phyloP scores from a whole-genome alignment of 192 early-diverging fungal genomes.

The Glomus cerebriforme region DNA sequence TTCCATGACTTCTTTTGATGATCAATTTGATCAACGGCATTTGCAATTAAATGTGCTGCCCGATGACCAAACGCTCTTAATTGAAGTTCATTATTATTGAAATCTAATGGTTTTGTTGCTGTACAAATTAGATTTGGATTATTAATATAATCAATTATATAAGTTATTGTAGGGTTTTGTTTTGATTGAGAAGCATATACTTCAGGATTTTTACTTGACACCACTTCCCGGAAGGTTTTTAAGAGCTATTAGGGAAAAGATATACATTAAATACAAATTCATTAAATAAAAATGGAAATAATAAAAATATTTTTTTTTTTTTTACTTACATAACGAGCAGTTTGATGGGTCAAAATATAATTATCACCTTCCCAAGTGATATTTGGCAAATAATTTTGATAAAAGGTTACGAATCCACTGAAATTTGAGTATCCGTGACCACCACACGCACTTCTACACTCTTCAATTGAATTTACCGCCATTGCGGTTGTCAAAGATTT shows the following conservation, averaged over 20 bases:
- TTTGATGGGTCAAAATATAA: conserved; percentile 85
- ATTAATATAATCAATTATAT: conserved; percentile 43
- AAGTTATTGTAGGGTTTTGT: neutral
- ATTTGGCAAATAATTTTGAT: conserved; percentile 71
- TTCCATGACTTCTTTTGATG: conserved; percentile 68
- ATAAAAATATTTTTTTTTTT: neutral
- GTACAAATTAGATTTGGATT: conserved; percentile 52
- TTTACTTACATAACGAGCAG: conserved; percentile 67
- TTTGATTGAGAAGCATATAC: neutral
- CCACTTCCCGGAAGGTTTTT: neutral
- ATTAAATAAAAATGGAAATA: neutral
- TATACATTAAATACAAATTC: neutral
- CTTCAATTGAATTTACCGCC: conserved; percentile 71
- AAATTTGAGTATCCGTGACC: conserved; percentile 79
- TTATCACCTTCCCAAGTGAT: conserved; percentile 87
- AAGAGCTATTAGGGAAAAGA: neutral
- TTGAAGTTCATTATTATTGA: conserved; percentile 62
- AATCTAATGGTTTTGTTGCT: conserved; percentile 49
- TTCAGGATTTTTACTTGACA: neutral
- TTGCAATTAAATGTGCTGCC: conserved; percentile 62
- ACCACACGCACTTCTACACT: conserved; percentile 72
- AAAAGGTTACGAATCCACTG: conserved; percentile 69
- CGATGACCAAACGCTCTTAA: conserved; percentile 77
- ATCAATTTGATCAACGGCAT: conserved; percentile 66
- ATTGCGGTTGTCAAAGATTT: conserved; percentile 75